Conservation (phyloP, 768 basidiomycete species). For the Naganishia kalamii region DNA sequence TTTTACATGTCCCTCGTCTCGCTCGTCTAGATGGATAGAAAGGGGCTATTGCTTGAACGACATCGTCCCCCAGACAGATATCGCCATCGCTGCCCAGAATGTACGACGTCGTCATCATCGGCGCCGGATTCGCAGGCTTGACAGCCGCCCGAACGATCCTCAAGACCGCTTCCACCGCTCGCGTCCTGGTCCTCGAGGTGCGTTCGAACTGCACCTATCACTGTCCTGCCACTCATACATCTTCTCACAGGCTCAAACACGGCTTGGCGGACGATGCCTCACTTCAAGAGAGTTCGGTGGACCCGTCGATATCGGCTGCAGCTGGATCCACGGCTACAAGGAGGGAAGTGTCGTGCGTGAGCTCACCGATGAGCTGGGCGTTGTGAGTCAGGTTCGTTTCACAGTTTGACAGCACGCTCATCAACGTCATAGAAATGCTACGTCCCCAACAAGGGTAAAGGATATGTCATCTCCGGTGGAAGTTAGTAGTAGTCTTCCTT, state of each 20-base stretch:
- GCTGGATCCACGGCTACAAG: constrained; percentile 44
- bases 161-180: not conserved
- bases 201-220: not conserved
- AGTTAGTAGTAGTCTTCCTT: not conserved
- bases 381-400: constrained; percentile 20
- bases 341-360: constrained; percentile 40
- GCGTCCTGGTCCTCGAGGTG: constrained; percentile 40
- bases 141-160: constrained; percentile 7
- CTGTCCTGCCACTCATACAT: no score
- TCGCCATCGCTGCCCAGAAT: no score
- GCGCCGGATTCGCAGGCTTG: constrained; percentile 34
- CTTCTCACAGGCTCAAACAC: constrained; percentile 29
- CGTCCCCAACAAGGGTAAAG: not conserved
- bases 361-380: constrained; percentile 35
- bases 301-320: constrained; percentile 43
- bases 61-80: no score
- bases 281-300: constrained; percentile 28
- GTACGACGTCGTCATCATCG: constrained; percentile 42
- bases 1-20: no score
- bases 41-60: no score
- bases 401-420: no score
- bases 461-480: not conserved
- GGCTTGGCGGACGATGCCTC: constrained; percentile 40
- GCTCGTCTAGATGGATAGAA: no score
- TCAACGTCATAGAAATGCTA: not conserved